Evolutionary conservation across 2,329 filamentous ascomycete genomes (phyloP).

Genomic region (Pestalotiopsis sp.): DNA sequence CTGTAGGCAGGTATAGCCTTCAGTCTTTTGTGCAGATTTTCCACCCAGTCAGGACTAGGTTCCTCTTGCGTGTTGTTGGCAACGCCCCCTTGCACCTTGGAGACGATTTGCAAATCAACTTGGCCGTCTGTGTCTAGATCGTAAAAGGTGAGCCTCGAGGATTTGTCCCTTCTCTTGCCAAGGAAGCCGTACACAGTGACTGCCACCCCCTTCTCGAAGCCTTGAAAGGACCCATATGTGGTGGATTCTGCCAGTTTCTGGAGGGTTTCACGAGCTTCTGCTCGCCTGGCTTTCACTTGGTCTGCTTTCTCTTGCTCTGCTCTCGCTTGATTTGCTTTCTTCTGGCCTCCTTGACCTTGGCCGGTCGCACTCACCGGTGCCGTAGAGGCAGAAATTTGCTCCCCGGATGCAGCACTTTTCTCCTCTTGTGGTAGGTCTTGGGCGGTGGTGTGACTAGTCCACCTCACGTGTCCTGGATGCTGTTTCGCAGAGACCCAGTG

Average conservation of each 20-base stretch:
- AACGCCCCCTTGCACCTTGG: slow-evolving; percentile 43
- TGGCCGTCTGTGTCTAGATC: slow-evolving; percentile 41
- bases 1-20: slow-evolving; percentile 50
- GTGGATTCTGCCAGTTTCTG: too few relatives aligned
- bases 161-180: slow-evolving; percentile 66
- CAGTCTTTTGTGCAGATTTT: slow-evolving; percentile 42
- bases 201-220: slow-evolving; percentile 33
- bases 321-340: too few relatives aligned
- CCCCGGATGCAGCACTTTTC: neutral
- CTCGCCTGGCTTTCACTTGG: too few relatives aligned
- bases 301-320: too few relatives aligned
- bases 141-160: slow-evolving; percentile 71
- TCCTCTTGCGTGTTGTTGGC: too few relatives aligned
- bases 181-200: slow-evolving; percentile 72
- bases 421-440: neutral
- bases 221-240: neutral
- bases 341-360: too few relatives aligned
- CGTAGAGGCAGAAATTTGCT: neutral
- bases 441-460: neutral
- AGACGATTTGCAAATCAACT: slow-evolving; percentile 41
- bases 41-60: slow-evolving; percentile 20
- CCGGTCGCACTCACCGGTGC: neutral
- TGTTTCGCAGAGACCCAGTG: neutral
- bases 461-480: neutral
- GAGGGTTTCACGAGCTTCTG: too few relatives aligned